These are phyloP conservation scores for Psilocybe subaeruginosa DNA, from an alignment of 768 basidiomycete genomes.

Conservation along the genomic window DNA sequence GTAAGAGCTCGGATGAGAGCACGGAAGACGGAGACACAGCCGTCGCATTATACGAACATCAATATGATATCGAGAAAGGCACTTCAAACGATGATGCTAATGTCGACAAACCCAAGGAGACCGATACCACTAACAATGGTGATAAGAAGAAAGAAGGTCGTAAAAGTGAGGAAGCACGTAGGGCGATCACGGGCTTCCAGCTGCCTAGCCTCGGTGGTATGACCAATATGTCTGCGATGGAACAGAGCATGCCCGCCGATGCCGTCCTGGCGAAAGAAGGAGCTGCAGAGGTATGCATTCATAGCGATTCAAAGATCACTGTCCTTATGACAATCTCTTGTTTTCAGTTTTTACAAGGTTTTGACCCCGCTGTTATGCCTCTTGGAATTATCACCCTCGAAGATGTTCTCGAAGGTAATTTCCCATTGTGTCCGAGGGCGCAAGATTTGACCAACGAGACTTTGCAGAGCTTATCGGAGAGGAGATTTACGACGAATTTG, in stretches of 20 bases:
- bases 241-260: constrained; percentile 90
- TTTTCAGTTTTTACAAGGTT: constrained; percentile 72
- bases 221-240: constrained; percentile 52
- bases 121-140: background rate
- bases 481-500: constrained; percentile 93
- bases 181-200: constrained; percentile 36
- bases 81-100: background rate
- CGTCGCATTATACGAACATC: background rate
- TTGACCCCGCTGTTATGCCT: constrained; percentile 83
- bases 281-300: constrained; percentile 67
- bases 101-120: background rate
- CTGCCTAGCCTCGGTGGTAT: constrained; percentile 45
- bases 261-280: constrained; percentile 77
- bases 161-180: constrained; percentile 25
- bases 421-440: background rate
- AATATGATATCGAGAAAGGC: constrained; percentile 30
- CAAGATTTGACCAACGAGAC: background rate
- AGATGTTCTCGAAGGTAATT: constrained; percentile 84
- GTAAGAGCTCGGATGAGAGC: constrained; percentile 24
- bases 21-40: constrained; percentile 15
- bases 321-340: background rate
- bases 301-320: background rate
- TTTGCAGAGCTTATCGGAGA: constrained; percentile 83
- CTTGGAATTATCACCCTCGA: constrained; percentile 93
- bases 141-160: constrained; percentile 8